These are phyloP conservation scores for Chenopodium album DNA, from an alignment of 148 eudicot genomes.

Conservation along the genomic window DNA sequence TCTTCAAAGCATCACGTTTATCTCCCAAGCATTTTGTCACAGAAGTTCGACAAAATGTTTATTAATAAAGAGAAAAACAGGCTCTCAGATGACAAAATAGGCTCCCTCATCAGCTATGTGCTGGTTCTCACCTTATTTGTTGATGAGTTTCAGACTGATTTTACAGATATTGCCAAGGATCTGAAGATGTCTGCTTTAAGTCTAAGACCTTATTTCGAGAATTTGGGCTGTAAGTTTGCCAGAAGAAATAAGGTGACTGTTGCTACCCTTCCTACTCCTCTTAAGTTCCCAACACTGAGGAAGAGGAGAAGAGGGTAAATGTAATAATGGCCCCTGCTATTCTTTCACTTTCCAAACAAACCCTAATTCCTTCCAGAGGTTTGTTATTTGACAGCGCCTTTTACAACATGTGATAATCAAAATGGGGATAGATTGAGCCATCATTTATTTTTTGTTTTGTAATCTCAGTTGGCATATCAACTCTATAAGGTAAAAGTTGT, in stretches of 20 bases:
- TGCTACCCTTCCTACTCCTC: conserved; percentile 71
- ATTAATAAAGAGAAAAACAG: conserved; percentile 36
- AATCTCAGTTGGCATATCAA: no score
- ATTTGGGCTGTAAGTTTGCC: conserved; percentile 71
- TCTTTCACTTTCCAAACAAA: neutral
- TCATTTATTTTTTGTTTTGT: no score
- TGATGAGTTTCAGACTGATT: conserved; percentile 61
- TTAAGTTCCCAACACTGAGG: conserved; percentile 41
- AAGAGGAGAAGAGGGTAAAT: conserved; percentile 54
- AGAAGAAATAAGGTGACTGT: conserved; percentile 24
- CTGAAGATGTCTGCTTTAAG: conserved; percentile 45
- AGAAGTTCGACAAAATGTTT: conserved; percentile 66
- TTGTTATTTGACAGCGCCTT: neutral
- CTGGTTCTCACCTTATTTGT: conserved; percentile 70
- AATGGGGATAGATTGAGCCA: neutral
- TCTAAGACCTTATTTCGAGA: conserved; percentile 47
- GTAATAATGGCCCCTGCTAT: neutral
- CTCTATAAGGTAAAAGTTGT: no score
- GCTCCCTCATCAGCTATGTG: conserved; percentile 62
- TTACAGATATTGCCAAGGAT: conserved; percentile 72
- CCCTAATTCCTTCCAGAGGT: neutral
- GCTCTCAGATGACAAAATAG: conserved; percentile 61
- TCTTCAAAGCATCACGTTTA: conserved; percentile 53
- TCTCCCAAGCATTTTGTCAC: conserved; percentile 61
- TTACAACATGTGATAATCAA: neutral